Conservation (phyloP, 2,329 filamentous ascomycete species). For the Cercospora zeae-maydis region DNA sequence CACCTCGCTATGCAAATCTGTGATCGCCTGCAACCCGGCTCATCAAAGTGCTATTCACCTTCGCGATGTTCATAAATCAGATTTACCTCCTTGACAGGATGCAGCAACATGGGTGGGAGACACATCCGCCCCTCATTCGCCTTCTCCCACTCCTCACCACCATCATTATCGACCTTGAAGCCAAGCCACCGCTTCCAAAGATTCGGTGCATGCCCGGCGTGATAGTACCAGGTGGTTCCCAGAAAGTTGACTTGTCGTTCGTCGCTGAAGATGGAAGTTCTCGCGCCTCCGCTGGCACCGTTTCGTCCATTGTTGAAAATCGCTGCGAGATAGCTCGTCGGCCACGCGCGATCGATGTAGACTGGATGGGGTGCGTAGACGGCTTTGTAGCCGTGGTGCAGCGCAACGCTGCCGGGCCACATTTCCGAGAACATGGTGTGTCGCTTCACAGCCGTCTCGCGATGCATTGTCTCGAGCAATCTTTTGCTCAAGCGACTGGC, state of each 20-base stretch:
- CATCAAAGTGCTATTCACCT: conserved; percentile 19
- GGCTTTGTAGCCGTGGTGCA: conserved; percentile 75
- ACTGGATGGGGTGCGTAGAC: conserved; percentile 62
- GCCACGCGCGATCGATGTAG: conserved; percentile 56
- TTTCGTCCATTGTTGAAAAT: conserved; percentile 56
- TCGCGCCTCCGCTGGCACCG: conserved; percentile 48
- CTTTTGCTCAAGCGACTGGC: conserved; percentile 65
- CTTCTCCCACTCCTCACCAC: conserved; percentile 45
- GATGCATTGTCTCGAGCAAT: conserved; percentile 68
- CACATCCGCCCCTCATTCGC: conserved; percentile 49
- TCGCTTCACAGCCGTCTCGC: conserved; percentile 64
- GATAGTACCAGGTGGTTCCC: conserved; percentile 54
- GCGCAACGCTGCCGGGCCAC: conserved; percentile 67
- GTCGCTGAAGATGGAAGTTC: conserved; percentile 49
- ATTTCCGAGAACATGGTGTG: conserved; percentile 77
- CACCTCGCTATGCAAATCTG: conserved; percentile 1
- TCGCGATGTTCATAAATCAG: conserved; percentile 43
- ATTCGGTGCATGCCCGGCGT: conserved; percentile 52
- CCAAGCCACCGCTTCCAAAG: conserved; percentile 57
- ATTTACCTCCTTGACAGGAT: conserved; percentile 52
- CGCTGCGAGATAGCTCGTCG: conserved; percentile 51
- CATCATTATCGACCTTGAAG: conserved; percentile 51
- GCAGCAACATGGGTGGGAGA: conserved; percentile 46
- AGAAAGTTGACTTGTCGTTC: conserved; percentile 54
- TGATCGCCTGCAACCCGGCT: neutral